A percentile compares a stretch with the other conserved stretches of the same genome.
Conservation (phyloP, 768 basidiomycete species). For the Phylloporus rhodoxanthus region DNA sequence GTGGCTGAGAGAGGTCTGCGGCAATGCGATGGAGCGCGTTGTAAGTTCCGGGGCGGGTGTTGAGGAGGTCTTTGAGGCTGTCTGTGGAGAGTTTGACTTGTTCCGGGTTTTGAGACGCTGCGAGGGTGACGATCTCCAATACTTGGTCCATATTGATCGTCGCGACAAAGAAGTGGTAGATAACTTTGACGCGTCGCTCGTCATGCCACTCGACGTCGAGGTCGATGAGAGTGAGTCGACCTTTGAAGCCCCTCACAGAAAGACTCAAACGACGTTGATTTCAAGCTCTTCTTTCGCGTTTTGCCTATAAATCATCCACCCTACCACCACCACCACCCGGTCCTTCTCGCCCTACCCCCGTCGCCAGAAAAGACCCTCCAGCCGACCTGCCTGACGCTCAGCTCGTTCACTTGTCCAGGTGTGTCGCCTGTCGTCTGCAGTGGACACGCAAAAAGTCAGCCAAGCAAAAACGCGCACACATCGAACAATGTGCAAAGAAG, state of each 20-base stretch:
- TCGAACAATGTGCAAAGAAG: slow-evolving; percentile 65
- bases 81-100: slow-evolving; percentile 44
- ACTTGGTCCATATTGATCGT: slow-evolving; percentile 43
- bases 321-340: not conserved
- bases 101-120: slow-evolving; percentile 66
- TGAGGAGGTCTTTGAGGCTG: slow-evolving; percentile 62
- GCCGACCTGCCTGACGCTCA: slow-evolving; percentile 42
- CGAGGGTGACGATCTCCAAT: slow-evolving; percentile 56
- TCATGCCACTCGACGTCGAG: slow-evolving; percentile 8
- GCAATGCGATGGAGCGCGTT: slow-evolving; percentile 73
- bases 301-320: slow-evolving; percentile 31
- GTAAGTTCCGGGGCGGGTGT: slow-evolving; percentile 59
- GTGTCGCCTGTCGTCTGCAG: slow-evolving; percentile 54
- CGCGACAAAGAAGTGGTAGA: slow-evolving; percentile 8
- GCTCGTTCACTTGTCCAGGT: slow-evolving; percentile 45
- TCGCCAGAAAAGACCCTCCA: slow-evolving; percentile 9
- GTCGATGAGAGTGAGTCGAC: not conserved
- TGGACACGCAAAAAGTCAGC: slow-evolving; percentile 71
- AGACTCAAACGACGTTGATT: not conserved
- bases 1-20: slow-evolving; percentile 50
- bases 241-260: not conserved
- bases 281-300: slow-evolving; percentile 28
- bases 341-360: not conserved
- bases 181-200: slow-evolving; percentile 40
- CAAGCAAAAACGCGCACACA: slow-evolving; percentile 59